phyloP scores from a whole-genome alignment of 306 rosid genomes.

The Hippophae gyantsensis region DNA sequence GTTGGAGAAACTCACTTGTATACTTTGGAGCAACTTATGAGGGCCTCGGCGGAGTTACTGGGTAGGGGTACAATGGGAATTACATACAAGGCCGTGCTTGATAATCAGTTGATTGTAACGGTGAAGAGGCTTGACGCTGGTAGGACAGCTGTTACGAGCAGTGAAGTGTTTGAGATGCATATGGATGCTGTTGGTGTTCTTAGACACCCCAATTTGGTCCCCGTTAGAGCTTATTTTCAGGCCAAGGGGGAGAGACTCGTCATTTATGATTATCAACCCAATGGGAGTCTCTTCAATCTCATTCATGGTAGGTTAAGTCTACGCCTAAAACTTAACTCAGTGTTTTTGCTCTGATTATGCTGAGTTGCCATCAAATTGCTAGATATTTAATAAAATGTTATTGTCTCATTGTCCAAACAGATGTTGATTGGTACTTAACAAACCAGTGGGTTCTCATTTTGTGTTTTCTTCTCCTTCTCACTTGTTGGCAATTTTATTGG shows the following conservation, averaged over 20 bases:
- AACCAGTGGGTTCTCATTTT: no score
- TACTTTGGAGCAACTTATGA: conserved; percentile 72
- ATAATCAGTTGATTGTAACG: conserved; percentile 47
- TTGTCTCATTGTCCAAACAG: no score
- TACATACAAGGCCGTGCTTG: conserved; percentile 82
- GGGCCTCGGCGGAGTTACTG: conserved; percentile 83
- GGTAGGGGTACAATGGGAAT: conserved; percentile 80
- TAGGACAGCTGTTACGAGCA: conserved; percentile 36
- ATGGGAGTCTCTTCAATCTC: conserved; percentile 82
- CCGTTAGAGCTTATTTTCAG: conserved; percentile 75
- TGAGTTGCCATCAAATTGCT: neutral
- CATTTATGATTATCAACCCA: conserved; percentile 73
- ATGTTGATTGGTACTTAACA: no score
- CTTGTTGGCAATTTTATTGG: no score
- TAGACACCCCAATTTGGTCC: conserved; percentile 76
- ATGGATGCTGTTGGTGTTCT: conserved; percentile 61
- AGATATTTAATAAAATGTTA: no score
- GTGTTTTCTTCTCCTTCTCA: no score
- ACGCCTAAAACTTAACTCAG: neutral
- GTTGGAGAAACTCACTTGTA: conserved; percentile 52
- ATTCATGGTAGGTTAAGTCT: conserved; percentile 54
- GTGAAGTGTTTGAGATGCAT: conserved; percentile 50
- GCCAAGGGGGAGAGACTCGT: conserved; percentile 81
- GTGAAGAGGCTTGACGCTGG: conserved; percentile 80
- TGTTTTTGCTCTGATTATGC: neutral